Evolutionary conservation across 495 filamentous ascomycete species (phyloP).

Genomic region (Neurospora sp.): DNA sequence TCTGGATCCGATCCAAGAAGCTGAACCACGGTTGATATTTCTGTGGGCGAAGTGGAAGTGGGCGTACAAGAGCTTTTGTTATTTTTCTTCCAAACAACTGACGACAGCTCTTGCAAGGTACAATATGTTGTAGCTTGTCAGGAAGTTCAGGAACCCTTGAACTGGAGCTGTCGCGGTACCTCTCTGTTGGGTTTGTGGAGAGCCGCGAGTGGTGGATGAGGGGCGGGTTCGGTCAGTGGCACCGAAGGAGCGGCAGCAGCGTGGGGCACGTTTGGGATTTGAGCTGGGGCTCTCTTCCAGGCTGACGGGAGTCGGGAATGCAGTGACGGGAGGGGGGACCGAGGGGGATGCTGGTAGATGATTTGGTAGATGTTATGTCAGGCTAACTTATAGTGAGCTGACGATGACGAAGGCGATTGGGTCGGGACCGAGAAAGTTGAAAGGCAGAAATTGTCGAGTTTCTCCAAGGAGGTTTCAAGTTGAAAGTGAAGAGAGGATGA

Average conservation of each 20-base stretch:
- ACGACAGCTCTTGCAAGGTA: neutral
- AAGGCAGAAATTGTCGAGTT: neutral
- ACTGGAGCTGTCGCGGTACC: neutral
- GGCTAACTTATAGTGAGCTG: neutral
- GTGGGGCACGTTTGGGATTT: neutral
- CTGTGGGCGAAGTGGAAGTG: neutral
- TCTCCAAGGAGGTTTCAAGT: neutral
- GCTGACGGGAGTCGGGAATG: neutral
- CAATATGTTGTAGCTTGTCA: neutral
- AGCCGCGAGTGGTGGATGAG: neutral
- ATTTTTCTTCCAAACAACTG: neutral
- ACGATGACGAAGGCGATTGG: neutral
- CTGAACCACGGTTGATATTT: neutral
- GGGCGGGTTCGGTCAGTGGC: neutral
- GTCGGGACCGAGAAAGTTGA: neutral
- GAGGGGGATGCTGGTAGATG: neutral
- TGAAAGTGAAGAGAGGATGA: neutral
- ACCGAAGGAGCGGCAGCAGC: neutral
- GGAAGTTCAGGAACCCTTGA: neutral
- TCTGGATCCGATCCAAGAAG: neutral
- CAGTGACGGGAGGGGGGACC: neutral
- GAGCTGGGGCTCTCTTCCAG: neutral
- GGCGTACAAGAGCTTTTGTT: neutral
- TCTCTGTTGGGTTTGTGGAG: neutral
- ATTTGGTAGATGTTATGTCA: neutral